A percentile compares a stretch with the other conserved stretches of the same genome.
These are phyloP conservation scores for Chaetomium olivaceum DNA, from an alignment of 2,329 filamentous ascomycete species.

Conservation along the genomic window DNA sequence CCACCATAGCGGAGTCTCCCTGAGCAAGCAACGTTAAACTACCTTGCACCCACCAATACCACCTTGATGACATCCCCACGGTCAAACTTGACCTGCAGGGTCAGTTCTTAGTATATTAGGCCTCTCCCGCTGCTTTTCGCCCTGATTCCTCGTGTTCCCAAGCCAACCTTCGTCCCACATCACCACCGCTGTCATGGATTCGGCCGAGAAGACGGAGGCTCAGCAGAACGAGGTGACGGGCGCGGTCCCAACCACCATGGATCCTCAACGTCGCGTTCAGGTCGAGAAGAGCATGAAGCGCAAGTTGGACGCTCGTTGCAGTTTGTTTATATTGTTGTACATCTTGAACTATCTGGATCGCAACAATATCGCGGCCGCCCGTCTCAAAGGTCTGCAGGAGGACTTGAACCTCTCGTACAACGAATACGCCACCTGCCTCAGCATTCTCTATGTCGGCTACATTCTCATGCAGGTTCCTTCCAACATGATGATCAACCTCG, in stretches of 20 bases:
- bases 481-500: constrained; percentile 59
- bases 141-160: neutral
- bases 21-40: neutral
- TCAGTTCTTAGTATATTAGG: neutral
- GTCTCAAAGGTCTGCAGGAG: constrained; percentile 62
- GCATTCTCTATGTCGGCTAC: constrained; percentile 67
- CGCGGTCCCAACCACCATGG: constrained; percentile 18
- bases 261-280: constrained; percentile 49
- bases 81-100: neutral
- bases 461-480: constrained; percentile 64
- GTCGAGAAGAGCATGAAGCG: constrained; percentile 67
- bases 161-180: neutral
- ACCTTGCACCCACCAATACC: neutral
- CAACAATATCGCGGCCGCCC: constrained; percentile 68
- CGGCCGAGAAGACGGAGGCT: constrained; percentile 10
- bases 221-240: constrained; percentile 6
- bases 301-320: constrained; percentile 70
- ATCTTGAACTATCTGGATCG: constrained; percentile 73
- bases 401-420: constrained; percentile 58
- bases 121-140: neutral
- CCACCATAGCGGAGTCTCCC: neutral
- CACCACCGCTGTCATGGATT: constrained; percentile 7
- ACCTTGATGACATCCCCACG: neutral
- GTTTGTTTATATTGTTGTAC: constrained; percentile 71
- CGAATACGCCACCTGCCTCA: constrained; percentile 64